Evolutionary conservation across 1,284 basidiomycete species (phyloP), one percentile per base, ranked within the genome.

Genomic region (Trametes versicolor): DNA sequence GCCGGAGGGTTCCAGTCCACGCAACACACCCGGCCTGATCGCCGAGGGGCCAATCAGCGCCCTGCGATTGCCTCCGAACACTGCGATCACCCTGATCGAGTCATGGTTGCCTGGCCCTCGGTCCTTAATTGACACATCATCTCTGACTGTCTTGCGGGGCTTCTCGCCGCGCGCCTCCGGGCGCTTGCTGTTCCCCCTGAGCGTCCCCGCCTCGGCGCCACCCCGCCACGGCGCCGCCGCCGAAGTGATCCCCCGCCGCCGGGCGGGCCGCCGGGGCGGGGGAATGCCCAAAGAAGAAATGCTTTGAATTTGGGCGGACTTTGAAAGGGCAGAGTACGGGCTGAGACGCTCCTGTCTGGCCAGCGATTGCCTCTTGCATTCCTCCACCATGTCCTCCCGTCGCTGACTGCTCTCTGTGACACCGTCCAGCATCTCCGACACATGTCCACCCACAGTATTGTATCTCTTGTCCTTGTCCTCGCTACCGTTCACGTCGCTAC

Each of bases 291-390:
- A 65, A 57, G 27, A 60, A 58, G 65, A 19, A 60, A 55, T 41
- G 63, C 62, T 63, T 59, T 63, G 66, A 71, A 71, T 71, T 69
- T 71, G 47, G 65, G 69, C 69, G 69, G 69, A 71, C 69, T 69
- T 71, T 68, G 67, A 69, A 71, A 50, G 57, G 32, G 36, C 25
- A 49, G 55, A 37, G 58, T 29, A 53, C 58, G 45, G 58, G 58
- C 47, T 43, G 58, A 65, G 62, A 60, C 55, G 56, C 43, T 58
- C 54, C 60, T 58, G 61, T 61, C 56, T 63, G 58, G 47, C 55
- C 62, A 53, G 61, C 55, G 43, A 62, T 58, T 41, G 37, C 60
- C 45, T 32, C 58, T 66, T 57, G 59, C 55, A 66, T 58, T 67
- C 65, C 19, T 59, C 69, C 67, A 65, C 59, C 57, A 71, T 71